These are phyloP conservation scores for Theobroma cacao DNA, from an alignment of 345 rosid species.

Conservation along the genomic window DNA sequence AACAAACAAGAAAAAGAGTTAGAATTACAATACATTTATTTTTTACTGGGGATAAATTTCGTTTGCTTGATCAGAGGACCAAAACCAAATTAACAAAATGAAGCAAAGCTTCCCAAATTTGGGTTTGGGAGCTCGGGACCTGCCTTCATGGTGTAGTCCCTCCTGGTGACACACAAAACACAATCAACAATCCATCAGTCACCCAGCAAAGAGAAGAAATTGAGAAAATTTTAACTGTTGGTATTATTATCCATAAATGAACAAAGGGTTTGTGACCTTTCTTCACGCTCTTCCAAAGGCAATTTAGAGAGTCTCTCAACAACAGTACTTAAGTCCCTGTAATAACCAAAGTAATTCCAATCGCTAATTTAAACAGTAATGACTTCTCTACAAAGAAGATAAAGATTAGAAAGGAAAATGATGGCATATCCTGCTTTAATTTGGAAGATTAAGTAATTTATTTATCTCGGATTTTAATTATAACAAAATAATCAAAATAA, in stretches of 20 bases:
- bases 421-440: background rate
- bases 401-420: background rate
- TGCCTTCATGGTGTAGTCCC: conserved; percentile 22
- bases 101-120: background rate
- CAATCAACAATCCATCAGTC: background rate
- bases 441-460: no score
- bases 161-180: conserved; percentile 16
- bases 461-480: background rate
- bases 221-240: background rate
- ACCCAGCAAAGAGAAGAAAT: background rate
- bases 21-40: background rate
- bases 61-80: background rate
- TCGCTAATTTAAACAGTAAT: background rate
- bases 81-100: background rate
- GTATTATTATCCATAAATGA: background rate
- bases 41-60: background rate
- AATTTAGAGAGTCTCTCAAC: conserved; percentile 12
- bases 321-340: conserved; percentile 18
- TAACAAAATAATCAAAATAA: background rate
- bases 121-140: background rate
- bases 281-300: conserved; percentile 15
- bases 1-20: background rate
- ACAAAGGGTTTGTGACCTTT: conserved; percentile 15
- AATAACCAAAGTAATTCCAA: no score
- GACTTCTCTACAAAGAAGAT: background rate